Base-by-base conservation (phyloP, 148 eudicot genomes). In the Gaultheria prostrata region DNA sequence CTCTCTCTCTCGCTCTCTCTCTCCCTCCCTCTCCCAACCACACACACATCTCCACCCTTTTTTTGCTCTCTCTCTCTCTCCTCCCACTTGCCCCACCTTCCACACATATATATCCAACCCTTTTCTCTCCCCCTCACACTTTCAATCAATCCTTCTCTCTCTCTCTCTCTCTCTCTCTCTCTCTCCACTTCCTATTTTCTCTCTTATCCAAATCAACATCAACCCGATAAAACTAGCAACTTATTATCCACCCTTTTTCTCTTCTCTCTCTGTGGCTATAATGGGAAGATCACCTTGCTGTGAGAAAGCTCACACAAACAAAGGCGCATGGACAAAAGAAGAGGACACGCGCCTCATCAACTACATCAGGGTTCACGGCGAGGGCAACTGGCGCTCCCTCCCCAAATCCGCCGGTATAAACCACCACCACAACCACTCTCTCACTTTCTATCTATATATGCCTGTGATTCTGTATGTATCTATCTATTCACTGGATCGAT, bases 371-470 rank as follows among this genome's bases (percentile, higher is more conserved):
- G n/a, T 82, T 20, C 92, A 95, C 75, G 97, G 98, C 17, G 98
- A 95, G 86, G 98, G 98, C 67, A 91, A 92, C 59, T 95, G 98
- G 98, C 95, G 97, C 20, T 95, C 98, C 21, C 97, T 95, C 78
- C 98, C 98, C 15, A 91, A 92, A 85, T 86, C 97, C 33, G 98
- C 98, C 70, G 98, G 98, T 67, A 67, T 91, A 77, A 10, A 39
- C 46, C 39, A 35, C 12, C 53, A 15, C 30, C 9, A 9, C 61
- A n/a, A n/a, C 14, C 67, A 32, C 28, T 70, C 15, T 48, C 8
- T 65, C 39, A 9, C 39, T 26, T 43, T 59, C 28, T 67, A 20
- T 35, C 45, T 84, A 45, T 54, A 7, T 59, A 12, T 74, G n/a
- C 43, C 7, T 76, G 46, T 39, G 43, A 39, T 39, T 39, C 6